A percentile compares a stretch with the other conserved stretches of the same genome.
Evolutionary conservation across 768 basidiomycete species (phyloP).

Genomic region (Boletus edulis): DNA sequence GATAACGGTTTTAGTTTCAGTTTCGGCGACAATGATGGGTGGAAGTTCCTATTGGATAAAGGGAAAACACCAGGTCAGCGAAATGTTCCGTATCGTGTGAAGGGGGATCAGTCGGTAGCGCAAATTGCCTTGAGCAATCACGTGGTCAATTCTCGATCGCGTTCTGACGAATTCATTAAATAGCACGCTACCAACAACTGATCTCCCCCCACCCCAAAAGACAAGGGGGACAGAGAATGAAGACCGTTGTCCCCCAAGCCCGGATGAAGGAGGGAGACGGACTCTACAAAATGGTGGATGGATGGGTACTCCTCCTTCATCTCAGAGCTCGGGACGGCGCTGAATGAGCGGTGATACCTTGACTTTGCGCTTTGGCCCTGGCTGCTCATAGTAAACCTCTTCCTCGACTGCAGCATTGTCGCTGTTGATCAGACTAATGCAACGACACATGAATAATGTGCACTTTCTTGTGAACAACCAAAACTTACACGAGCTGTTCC

Average conservation of each 20-base stretch:
- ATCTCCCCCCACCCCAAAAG: slow-evolving; percentile 38
- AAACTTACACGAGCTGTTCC: slow-evolving; percentile 83
- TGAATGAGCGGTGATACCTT: slow-evolving; percentile 85
- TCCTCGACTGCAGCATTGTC: slow-evolving; percentile 71
- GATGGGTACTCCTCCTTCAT: slow-evolving; percentile 68
- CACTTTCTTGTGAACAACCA: neutral
- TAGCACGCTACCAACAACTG: slow-evolving; percentile 31
- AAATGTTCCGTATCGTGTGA: slow-evolving; percentile 24
- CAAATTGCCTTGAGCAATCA: slow-evolving; percentile 31
- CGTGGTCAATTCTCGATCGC: slow-evolving; percentile 20
- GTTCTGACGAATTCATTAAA: slow-evolving; percentile 26
- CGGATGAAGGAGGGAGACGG: slow-evolving; percentile 85
- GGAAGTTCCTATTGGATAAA: slow-evolving; percentile 40
- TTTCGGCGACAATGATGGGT: slow-evolving; percentile 42
- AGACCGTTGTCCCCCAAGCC: slow-evolving; percentile 86
- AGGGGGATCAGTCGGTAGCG: slow-evolving; percentile 37
- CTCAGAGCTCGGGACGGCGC: slow-evolving; percentile 92
- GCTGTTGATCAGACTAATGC: slow-evolving; percentile 62
- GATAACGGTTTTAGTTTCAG: slow-evolving; percentile 64
- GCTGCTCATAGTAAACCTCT: slow-evolving; percentile 76
- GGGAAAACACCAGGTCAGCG: slow-evolving; percentile 34
- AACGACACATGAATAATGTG: slow-evolving; percentile 5
- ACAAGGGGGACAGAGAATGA: slow-evolving; percentile 71
- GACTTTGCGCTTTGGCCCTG: slow-evolving; percentile 69
- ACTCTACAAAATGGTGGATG: slow-evolving; percentile 58